These are phyloP conservation scores for Toxicodendron radicans DNA, from an alignment of 345 rosid genomes.

Conservation along the genomic window DNA sequence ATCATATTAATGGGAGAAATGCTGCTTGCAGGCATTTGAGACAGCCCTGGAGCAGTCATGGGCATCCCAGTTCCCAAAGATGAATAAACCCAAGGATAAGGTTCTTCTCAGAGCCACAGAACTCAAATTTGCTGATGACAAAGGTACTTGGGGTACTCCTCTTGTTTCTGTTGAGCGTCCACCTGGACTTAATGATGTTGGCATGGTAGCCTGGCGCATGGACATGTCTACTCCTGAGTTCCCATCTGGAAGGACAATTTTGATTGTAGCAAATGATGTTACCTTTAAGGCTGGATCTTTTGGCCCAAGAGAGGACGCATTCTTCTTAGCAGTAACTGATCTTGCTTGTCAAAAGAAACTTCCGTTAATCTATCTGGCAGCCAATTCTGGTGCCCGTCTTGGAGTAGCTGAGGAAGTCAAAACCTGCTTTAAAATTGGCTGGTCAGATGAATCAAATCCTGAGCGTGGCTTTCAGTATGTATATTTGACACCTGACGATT, in stretches of 20 bases:
- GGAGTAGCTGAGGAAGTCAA: slow-evolving; percentile 98
- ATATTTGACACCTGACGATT: slow-evolving; percentile 79
- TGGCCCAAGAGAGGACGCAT: slow-evolving; percentile 98
- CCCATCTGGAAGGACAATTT: slow-evolving; percentile 84
- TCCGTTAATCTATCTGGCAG: slow-evolving; percentile 95
- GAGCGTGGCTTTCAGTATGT: slow-evolving; percentile 93
- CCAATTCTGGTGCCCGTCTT: slow-evolving; percentile 97
- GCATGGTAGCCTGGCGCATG: slow-evolving; percentile 98
- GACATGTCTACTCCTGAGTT: slow-evolving; percentile 93
- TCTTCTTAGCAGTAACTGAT: slow-evolving; percentile 89
- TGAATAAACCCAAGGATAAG: slow-evolving; percentile 46
- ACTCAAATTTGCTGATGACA: slow-evolving; percentile 71
- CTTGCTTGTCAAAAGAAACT: slow-evolving; percentile 88
- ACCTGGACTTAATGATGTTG: slow-evolving; percentile 82
- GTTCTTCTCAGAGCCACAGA: slow-evolving; percentile 62
- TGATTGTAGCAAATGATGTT: slow-evolving; percentile 86
- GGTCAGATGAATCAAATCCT: slow-evolving; percentile 86
- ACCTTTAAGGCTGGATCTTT: slow-evolving; percentile 98
- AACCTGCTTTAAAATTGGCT: slow-evolving; percentile 84
- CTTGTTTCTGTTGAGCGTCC: slow-evolving; percentile 59
- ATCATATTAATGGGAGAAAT: slow-evolving; percentile 19
- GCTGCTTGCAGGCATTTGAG: slow-evolving; percentile 76
- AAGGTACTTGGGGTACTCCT: slow-evolving; percentile 72
- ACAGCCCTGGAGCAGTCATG: slow-evolving; percentile 77
- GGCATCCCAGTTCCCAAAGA: slow-evolving; percentile 62